These are phyloP conservation scores for Acanthamoeba divionensis DNA, from an alignment of 208 protist genomes.

Conservation along the genomic window DNA sequence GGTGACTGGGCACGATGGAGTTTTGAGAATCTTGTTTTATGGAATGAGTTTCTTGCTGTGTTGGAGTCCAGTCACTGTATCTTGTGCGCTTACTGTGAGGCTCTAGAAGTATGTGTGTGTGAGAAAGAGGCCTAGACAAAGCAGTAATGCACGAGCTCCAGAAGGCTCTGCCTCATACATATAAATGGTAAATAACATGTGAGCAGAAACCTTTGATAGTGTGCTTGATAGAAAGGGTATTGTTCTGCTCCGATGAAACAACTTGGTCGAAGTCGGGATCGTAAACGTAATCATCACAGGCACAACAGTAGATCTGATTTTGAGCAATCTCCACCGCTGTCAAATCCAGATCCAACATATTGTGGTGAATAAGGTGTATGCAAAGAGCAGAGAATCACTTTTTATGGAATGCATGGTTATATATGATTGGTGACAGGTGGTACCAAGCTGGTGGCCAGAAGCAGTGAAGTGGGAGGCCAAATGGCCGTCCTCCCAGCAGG, in stretches of 20 bases:
- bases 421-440: background rate
- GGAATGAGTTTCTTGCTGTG: background rate
- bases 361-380: background rate
- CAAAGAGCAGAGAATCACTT: background rate
- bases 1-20: background rate
- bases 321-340: constrained; percentile 59
- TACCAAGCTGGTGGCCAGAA: background rate
- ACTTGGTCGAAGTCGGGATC: constrained; percentile 58
- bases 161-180: background rate
- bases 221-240: background rate
- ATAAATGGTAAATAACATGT: background rate
- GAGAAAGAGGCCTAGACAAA: background rate
- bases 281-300: constrained; percentile 71
- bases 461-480: constrained; percentile 53
- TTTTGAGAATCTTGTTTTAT: background rate
- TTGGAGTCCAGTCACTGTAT: constrained; percentile 60
- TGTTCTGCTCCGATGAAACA: background rate
- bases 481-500: constrained; percentile 58
- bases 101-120: background rate
- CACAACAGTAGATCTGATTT: constrained; percentile 60
- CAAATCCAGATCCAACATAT: background rate
- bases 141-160: no score
- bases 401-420: background rate
- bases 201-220: background rate
- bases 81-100: background rate